Evolutionary conservation across 495 filamentous ascomycete genomes (phyloP).

Genomic region (Penicillium nucicola): DNA sequence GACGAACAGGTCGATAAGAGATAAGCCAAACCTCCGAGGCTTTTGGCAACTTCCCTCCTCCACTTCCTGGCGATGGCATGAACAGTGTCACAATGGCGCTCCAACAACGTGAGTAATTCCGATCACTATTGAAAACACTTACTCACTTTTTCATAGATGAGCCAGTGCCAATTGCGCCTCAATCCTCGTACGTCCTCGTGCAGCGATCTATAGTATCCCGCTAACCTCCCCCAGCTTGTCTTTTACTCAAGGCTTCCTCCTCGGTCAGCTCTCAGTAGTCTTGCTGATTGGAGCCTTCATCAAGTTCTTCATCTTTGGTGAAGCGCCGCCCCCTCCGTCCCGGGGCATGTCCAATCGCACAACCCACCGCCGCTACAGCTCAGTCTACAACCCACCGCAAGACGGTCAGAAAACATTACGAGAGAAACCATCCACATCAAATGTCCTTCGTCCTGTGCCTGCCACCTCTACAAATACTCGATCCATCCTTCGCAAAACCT

Average conservation of each 20-base stretch:
- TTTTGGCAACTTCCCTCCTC: slow-evolving; percentile 9
- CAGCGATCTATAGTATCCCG: slow-evolving; percentile 12
- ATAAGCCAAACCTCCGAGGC: slow-evolving; percentile 19
- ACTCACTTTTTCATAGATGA: slow-evolving; percentile 28
- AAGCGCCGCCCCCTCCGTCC: slow-evolving; percentile 78
- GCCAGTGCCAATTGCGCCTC: slow-evolving; percentile 32
- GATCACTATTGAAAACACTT: not conserved
- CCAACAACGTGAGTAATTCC: slow-evolving; percentile 30
- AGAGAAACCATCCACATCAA: slow-evolving; percentile 73
- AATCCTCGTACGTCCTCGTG: slow-evolving; percentile 44
- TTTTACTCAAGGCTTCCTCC: slow-evolving; percentile 71
- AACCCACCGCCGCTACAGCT: slow-evolving; percentile 61
- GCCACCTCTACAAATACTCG: slow-evolving; percentile 67
- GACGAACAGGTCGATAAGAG: slow-evolving; percentile 7
- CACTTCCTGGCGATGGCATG: slow-evolving; percentile 25
- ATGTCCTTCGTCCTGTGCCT: slow-evolving; percentile 61
- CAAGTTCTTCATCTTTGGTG: slow-evolving; percentile 99
- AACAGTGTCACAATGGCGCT: slow-evolving; percentile 34
- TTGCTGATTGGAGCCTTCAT: slow-evolving; percentile 91
- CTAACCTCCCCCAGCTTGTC: slow-evolving; percentile 20
- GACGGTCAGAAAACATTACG: slow-evolving; percentile 48
- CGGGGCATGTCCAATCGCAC: slow-evolving; percentile 69
- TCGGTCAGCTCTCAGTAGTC: slow-evolving; percentile 90
- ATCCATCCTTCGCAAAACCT: slow-evolving; percentile 94
- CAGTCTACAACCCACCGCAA: slow-evolving; percentile 37